Base-by-base conservation (phyloP, 441 rosid genomes). In the Adansonia grandidieri region DNA sequence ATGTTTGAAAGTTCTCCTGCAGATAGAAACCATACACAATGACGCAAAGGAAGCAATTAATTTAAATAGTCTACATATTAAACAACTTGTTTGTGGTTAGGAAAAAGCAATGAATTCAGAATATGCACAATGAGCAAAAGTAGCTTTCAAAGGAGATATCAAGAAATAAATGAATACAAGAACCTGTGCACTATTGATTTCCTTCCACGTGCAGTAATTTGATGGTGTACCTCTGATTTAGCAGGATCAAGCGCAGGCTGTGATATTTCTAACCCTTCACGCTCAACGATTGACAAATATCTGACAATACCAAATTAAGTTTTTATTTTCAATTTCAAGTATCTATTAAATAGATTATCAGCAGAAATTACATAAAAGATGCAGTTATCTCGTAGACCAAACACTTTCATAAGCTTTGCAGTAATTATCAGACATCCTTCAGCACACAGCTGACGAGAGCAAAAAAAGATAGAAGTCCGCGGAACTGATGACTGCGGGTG, bases 191-290 rank as follows among this genome's bases (percentile, higher is more conserved):
- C 87, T 19, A 61, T 19, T 45, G 91, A 83, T 75, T 79, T 88
- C 81, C 89, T 85, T 67, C 73, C 80, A 6, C 92, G 91, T 71
- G 88, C 93, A 70, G 94, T 92, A 79, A 92, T 84, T 82, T 84
- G 96, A 80, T 92, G 96, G 80, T 92, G 96, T 79, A 92, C 83
- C 83, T 88, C 91, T 22, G 94, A 92, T 81, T 85, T 84, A 42
- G 19, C 60, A 40, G 62, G 73, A 84, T 90, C 96, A 64, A 91
- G 90, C 44, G 89, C 93, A 62, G 93, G 95, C 78, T 63, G 68
- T 37, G 68, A 63, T 63, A 63, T 63, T 45, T 63, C 68, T 14
- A 63, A 45, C 68, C 78, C 88, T 80, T 90, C 87, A 15, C 62
- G 81, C 82, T 84, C 70, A 63, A 88, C 75, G 64, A 91, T 90